These are phyloP conservation scores for Aspergillus sojae DNA, from an alignment of 2,329 filamentous ascomycete species.

Conservation along the genomic window DNA sequence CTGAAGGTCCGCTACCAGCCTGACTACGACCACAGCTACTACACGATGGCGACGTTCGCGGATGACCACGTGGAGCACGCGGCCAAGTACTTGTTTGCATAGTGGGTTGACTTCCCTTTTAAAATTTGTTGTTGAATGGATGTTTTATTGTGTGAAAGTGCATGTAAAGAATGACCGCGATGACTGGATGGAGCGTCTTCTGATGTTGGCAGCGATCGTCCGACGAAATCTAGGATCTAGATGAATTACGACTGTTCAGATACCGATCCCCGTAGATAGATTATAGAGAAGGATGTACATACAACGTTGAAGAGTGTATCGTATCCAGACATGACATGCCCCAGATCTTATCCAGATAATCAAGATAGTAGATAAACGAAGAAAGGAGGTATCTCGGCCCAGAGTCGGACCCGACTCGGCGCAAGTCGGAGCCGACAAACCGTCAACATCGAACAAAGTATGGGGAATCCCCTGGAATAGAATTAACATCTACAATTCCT, in stretches of 20 bases:
- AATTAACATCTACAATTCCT: neutral
- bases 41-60: constrained; percentile 87
- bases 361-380: neutral
- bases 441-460: neutral
- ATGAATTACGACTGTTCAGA: neutral
- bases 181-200: neutral
- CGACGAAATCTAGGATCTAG: constrained; percentile 19
- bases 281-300: neutral
- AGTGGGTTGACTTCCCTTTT: constrained; percentile 44
- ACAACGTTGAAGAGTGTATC: neutral
- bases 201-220: constrained; percentile 6
- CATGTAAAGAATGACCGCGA: neutral
- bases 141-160: too few species aligned
- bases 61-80: constrained; percentile 91
- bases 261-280: neutral
- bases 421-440: neutral
- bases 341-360: neutral
- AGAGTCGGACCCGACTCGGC: neutral
- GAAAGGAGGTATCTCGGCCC: neutral
- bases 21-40: constrained; percentile 97
- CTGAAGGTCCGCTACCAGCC: constrained; percentile 81
- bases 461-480: neutral
- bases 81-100: constrained; percentile 75
- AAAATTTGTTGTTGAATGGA: neutral
- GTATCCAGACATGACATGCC: neutral